Evolutionary conservation across 257 asterid species (phyloP), one percentile per base, ranked within the genome.

Genomic region (Fraxinus pennsylvanica): DNA sequence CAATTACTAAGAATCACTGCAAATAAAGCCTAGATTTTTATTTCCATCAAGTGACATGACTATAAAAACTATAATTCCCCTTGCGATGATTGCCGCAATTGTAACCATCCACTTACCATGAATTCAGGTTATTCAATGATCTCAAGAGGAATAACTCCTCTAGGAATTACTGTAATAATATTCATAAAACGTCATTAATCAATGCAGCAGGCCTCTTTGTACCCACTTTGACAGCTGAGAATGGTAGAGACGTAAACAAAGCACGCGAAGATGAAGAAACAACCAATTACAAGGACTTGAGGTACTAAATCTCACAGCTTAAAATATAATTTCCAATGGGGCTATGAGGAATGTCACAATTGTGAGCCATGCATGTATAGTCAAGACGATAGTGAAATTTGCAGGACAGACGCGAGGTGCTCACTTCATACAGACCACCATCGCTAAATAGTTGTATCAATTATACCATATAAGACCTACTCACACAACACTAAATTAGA

Each of bases 1-100:
- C 50, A 36, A 75, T 50, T 22, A 78, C 72, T 68, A 74, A 38
- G 77, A 52, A 78, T 71, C 39, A 77, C 38, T 72, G 15, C 68
- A 78, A 41, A 81, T 36, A 57, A 39, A 75, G 36, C 25, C 72
- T 78, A 2, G 36, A 63, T n/a, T 52, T 78, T 74, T 35, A 59
- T 57, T 78, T 77, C 75, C 65, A 77, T 73, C 32, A 10, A 80
- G 15, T 22, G 45, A 66, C 66, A 54, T 22, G 50, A 27, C 63
- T 21, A 13, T 17, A 25, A 65, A 63, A 71, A 33, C 39, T 5
- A 14, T 63, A 74, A 14, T 57, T 6, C 1, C 76, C 71, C 30
- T 69, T 63, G 32, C 39, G n/a, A 30, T 33, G 74, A 79, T 71
- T 38, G 17, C 72, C 38, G 17, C 59, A 45, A 45, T 38, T 43